These are phyloP conservation scores for Fusarium succisae DNA, from an alignment of 2,329 filamentous ascomycete species.

Conservation along the genomic window DNA sequence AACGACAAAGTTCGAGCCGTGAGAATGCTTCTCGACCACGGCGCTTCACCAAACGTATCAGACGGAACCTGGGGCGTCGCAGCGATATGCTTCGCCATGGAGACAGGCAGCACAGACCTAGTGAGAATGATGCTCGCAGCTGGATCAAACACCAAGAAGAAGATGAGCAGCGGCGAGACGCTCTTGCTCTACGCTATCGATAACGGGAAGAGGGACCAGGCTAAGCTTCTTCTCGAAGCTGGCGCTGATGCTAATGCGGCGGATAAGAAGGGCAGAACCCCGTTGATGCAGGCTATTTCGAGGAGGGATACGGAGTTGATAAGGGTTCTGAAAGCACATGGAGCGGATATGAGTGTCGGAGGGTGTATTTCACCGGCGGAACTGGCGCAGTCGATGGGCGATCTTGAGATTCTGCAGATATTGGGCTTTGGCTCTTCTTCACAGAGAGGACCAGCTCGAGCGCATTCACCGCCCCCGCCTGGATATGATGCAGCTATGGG, in stretches of 20 bases:
- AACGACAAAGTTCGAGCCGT: constrained; percentile 42
- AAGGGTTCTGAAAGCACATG: constrained; percentile 41
- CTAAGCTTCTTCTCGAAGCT: constrained; percentile 41
- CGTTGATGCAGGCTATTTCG: constrained; percentile 46
- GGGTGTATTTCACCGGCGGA: constrained; percentile 36
- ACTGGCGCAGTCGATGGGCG: constrained; percentile 37
- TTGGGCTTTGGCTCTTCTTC: constrained; percentile 32
- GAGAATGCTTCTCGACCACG: constrained; percentile 46
- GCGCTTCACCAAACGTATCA: constrained; percentile 44
- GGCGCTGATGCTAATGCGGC: constrained; percentile 47
- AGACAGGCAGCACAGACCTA: constrained; percentile 37
- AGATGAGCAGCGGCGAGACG: constrained; percentile 45
- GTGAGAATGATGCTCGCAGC: constrained; percentile 43
- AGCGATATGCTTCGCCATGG: constrained; percentile 41
- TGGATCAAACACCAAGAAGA: constrained; percentile 41
- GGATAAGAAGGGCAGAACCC: constrained; percentile 45
- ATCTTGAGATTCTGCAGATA: constrained; percentile 40
- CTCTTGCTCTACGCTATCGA: constrained; percentile 46
- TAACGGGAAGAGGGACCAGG: constrained; percentile 35
- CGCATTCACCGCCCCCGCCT: constrained; percentile 37
- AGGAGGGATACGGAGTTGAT: constrained; percentile 43
- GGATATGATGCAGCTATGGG: constrained; percentile 33
- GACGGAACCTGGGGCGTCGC: constrained; percentile 37
- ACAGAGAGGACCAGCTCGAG: not conserved
- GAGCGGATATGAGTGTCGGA: constrained; percentile 37